Base-by-base conservation (phyloP, 2,329 filamentous ascomycete species). In the Helicocarpus griseus region DNA sequence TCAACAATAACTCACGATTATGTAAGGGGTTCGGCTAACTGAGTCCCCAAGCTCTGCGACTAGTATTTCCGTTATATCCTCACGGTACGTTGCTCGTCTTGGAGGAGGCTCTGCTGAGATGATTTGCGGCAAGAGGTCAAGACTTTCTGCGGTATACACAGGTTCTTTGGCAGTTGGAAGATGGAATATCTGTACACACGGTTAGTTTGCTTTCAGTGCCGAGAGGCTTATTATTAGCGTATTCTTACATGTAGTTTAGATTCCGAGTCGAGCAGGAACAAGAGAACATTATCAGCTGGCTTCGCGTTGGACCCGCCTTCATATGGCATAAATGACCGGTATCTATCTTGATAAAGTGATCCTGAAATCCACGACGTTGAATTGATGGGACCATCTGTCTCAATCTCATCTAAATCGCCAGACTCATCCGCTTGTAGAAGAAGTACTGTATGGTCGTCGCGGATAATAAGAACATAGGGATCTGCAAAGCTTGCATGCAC, bases 31-130 rank as follows among this genome's bases (percentile, higher is more conserved):
- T 54, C 79, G 82, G 21, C 77, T 76, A 8, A 81, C 81, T 4
- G 76, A 70, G 61, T 95, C 88, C 24, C 93, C 93, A 11, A 98
- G 77, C 57, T 97, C 85, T 31, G 89, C 85, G 5, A 96, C 80
- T 6, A 95, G 64, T 4, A 95, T 79, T 66, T 98, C 91, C 0
- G 82, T 80, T 6, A 98, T 68, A 0, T 74, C 77, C 60, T 93
- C 89, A 60, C 84, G 85, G 6, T 80, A 79, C 21, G 82, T 82
- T 44, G 84, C 83, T 61, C 88, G 81, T 58, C 86, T 81, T 3
- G 81, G 78, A 1, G 80, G 73, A 60, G 83, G 86, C 33, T 91
- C 87, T 5, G 80, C 71, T 1, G 86, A 87, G 24, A 97, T 72
- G 8, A 87, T 76, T 0, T 87, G 83, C 0, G 89, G 89, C 2